phyloP scores from a whole-genome alignment of 1,284 basidiomycete species.

The Hymenochaete sp. region DNA sequence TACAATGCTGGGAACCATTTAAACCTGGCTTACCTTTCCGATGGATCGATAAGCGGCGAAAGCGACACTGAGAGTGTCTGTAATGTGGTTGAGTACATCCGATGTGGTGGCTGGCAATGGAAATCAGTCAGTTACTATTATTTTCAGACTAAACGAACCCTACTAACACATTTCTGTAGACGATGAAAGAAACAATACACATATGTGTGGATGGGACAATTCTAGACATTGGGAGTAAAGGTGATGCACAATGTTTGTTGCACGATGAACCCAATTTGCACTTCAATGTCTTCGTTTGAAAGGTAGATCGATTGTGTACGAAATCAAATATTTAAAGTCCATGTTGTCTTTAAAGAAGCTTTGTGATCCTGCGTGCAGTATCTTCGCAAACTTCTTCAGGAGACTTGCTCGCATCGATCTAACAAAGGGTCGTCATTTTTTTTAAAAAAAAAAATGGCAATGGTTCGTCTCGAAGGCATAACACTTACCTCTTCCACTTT shows the following conservation, averaged over 20 bases:
- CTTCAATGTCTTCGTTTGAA: conserved; percentile 10
- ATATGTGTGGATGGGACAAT: conserved; percentile 73
- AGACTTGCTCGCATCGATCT: conserved; percentile 75
- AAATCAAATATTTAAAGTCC: background rate
- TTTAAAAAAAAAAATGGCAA: background rate
- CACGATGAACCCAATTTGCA: background rate
- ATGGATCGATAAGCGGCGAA: conserved; percentile 28
- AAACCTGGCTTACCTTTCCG: conserved; percentile 43
- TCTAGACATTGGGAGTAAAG: conserved; percentile 45
- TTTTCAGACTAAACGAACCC: background rate
- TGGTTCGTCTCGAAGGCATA: background rate
- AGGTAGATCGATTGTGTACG: background rate
- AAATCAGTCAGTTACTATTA: conserved; percentile 48
- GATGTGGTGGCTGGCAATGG: conserved; percentile 83
- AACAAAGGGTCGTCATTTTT: conserved; percentile 7
- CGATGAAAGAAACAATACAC: conserved; percentile 49
- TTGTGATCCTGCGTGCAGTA: conserved; percentile 47
- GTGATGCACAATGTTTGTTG: conserved; percentile 39
- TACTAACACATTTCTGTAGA: conserved; percentile 7
- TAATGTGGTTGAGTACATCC: conserved; percentile 44
- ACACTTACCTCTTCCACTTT: conserved; percentile 74
- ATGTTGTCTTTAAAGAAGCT: no score
- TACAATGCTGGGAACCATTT: conserved; percentile 72
- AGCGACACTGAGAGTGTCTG: conserved; percentile 19
- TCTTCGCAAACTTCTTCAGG: conserved; percentile 68